These are phyloP conservation scores for Cupressus sempervirens DNA, from an alignment of 75 land plant genomes.

Conservation along the genomic window DNA sequence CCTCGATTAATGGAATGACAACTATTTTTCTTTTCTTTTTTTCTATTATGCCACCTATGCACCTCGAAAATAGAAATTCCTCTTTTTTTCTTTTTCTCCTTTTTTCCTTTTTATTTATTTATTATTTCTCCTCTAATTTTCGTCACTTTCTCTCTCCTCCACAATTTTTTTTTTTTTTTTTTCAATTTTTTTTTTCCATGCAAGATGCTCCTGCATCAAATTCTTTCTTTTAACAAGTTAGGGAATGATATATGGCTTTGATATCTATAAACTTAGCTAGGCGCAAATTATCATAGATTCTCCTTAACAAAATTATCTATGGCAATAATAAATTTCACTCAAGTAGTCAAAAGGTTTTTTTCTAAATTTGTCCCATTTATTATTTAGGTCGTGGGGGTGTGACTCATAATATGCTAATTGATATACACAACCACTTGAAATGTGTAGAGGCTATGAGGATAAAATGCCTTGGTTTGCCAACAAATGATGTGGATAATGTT, in stretches of 20 bases:
- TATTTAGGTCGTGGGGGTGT: slow-evolving; percentile 72
- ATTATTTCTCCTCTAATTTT: no score
- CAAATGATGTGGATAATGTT: slow-evolving; percentile 88
- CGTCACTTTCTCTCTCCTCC: not conserved
- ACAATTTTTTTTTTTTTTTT: no score
- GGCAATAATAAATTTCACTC: not conserved
- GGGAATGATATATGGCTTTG: not conserved
- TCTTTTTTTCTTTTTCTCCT: no score
- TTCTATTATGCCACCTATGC: no score
- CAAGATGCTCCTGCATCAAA: no score
- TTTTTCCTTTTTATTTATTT: no score
- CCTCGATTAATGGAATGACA: no score
- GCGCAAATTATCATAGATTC: not conserved
- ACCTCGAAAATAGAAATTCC: no score
- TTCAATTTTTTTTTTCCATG: no score
- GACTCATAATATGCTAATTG: slow-evolving; percentile 88
- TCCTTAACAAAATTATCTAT: not conserved
- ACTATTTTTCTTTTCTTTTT: no score
- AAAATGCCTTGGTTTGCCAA: slow-evolving; percentile 89
- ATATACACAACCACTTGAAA: slow-evolving; percentile 89
- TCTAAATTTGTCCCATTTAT: not conserved
- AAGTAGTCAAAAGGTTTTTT: not conserved
- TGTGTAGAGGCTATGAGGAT: slow-evolving; percentile 73
- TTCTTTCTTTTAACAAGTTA: not conserved
- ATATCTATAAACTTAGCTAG: not conserved